Base-by-base conservation (phyloP, 805 yeast species). In the Wickerhamiella galacta region DNA sequence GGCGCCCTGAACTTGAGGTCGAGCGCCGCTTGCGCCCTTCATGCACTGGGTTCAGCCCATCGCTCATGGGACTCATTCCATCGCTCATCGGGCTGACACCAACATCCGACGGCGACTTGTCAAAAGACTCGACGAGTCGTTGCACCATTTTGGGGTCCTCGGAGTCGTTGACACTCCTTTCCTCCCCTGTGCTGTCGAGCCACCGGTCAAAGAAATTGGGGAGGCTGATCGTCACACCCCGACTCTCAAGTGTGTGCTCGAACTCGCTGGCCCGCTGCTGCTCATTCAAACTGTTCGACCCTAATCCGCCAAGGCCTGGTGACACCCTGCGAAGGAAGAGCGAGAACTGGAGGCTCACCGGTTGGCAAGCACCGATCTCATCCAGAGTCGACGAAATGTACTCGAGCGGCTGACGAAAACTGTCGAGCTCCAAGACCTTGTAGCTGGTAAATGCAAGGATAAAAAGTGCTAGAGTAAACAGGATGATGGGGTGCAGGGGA, bases 341-440 rank as follows among this genome's bases (percentile, higher is more conserved):
- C 6, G 35, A 9, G 9, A 39, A 19, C 16, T 23, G 10, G 16
- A 22, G 32, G n/a, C 33, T 19, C 9, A 31, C 29, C 6, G 42
- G 42, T 36, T 33, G 33, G 6, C 17, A 18, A 4, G 30, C 28
- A 11, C 27, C 15, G 8, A 39, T 32, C 28, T 36, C 31, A 12
- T 24, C 28, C 35, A 39, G 20, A 7, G 42, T 39, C 20, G 23
- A 25, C 22, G 27, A 21, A 17, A 39, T 32, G 27, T 39, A 39
- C 19, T 34, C 39, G 9, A 39, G 36, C 18, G 42, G 42, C 3
- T 35, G 34, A 31, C 30, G 33, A 34, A 39, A 39, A 25, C 32
- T 36, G 19, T 36, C 35, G n/a, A 39, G 20, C n/a, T 37, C 27
- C 10, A 39, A 36, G 6, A 39, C 31, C 12, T 21, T 32, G 26